A percentile compares a stretch with the other conserved stretches of the same genome.
phyloP scores from a whole-genome alignment of 2,329 filamentous ascomycete species.

The Penicillium sp. region DNA sequence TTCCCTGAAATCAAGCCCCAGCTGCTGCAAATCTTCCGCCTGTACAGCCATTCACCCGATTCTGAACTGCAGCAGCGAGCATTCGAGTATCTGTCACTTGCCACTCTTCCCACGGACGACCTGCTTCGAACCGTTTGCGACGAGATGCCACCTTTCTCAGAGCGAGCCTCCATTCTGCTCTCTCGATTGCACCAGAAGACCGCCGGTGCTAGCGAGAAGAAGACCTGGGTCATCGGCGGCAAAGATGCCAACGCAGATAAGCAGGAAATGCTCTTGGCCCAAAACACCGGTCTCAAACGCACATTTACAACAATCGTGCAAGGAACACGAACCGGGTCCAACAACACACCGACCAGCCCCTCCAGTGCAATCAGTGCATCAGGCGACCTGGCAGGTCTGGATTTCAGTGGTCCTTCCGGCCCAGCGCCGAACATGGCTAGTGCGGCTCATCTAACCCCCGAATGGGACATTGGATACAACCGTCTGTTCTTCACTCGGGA shows the following conservation, averaged over 20 bases:
- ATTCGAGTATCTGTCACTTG: slow-evolving; percentile 88
- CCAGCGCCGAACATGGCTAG: slow-evolving; percentile 82
- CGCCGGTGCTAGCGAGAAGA: slow-evolving; percentile 86
- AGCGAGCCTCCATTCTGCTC: slow-evolving; percentile 86
- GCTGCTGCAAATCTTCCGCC: slow-evolving; percentile 82
- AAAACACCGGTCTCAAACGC: slow-evolving; percentile 80
- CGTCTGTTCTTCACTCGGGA: slow-evolving; percentile 76
- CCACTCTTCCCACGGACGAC: slow-evolving; percentile 84
- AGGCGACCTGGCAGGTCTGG: slow-evolving; percentile 77
- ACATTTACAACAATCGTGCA: slow-evolving; percentile 68
- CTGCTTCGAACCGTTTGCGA: slow-evolving; percentile 91
- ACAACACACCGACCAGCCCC: slow-evolving; percentile 35
- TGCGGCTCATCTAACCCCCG: slow-evolving; percentile 87
- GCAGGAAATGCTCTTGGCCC: slow-evolving; percentile 76
- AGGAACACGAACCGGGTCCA: slow-evolving; percentile 36
- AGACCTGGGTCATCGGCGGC: slow-evolving; percentile 96
- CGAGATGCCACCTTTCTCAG: slow-evolving; percentile 98
- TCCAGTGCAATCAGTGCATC: slow-evolving; percentile 48
- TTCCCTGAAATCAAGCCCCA: slow-evolving; percentile 99
- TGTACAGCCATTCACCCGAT: slow-evolving; percentile 93
- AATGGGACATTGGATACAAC: slow-evolving; percentile 91
- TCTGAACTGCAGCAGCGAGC: slow-evolving; percentile 94
- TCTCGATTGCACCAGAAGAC: slow-evolving; percentile 95
- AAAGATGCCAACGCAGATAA: slow-evolving; percentile 88
- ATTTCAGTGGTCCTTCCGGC: slow-evolving; percentile 67